Conservation (phyloP, 1,284 basidiomycete species). For the Ceratobasidium sp. region DNA sequence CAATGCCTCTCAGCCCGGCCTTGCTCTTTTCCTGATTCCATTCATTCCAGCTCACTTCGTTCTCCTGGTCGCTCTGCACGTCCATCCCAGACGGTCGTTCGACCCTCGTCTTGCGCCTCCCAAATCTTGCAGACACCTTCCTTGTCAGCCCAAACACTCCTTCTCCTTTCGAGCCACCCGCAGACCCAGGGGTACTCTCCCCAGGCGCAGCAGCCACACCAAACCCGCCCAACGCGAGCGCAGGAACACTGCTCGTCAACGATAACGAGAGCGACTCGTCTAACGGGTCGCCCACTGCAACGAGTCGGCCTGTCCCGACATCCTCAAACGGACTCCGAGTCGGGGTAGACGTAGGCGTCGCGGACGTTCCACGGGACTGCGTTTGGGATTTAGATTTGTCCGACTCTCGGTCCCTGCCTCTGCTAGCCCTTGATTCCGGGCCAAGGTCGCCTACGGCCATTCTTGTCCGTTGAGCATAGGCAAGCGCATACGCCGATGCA, state of each 20-base stretch:
- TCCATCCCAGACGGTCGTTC: not conserved
- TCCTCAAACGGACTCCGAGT: conserved; percentile 27
- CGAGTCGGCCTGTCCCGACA: conserved; percentile 22
- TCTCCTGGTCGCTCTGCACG: conserved; percentile 22
- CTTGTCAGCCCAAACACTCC: not conserved
- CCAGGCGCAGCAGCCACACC: not conserved
- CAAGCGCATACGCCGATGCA: conserved; percentile 38
- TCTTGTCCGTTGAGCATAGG: conserved; percentile 38
- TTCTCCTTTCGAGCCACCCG: not conserved
- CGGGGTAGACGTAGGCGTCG: not conserved
- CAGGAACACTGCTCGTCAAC: not conserved
- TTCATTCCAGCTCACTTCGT: not conserved
- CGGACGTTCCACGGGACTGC: not conserved
- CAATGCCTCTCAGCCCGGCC: conserved; percentile 13
- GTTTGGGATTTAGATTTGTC: no score
- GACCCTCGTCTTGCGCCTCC: not conserved
- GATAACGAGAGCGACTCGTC: conserved; percentile 17
- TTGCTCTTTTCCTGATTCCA: conserved; percentile 37
- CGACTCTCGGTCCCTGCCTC: no score
- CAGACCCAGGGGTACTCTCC: not conserved
- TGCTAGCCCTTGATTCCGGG: not conserved
- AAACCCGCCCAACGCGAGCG: conserved; percentile 4
- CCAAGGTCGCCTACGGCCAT: conserved; percentile 12
- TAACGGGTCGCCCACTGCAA: conserved; percentile 20
- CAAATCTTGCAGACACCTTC: conserved; percentile 36